Percentiles rank a stretch among this genome's conserved stretches.
Evolutionary conservation across 2,329 filamentous ascomycete genomes (phyloP).

Genomic region (Aspergillus sp.): DNA sequence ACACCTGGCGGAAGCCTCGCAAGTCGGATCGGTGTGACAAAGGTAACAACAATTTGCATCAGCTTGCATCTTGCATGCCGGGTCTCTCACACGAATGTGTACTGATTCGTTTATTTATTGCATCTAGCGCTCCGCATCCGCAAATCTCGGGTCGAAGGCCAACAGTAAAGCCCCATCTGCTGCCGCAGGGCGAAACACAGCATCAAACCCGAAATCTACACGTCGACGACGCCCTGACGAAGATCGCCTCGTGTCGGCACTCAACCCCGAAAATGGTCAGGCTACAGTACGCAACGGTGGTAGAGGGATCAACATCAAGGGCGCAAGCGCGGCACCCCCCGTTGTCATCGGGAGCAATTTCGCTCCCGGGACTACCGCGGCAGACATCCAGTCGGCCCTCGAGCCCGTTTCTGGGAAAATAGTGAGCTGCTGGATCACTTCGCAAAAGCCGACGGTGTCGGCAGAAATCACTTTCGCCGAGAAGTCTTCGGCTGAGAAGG

Average conservation of each 20-base stretch:
- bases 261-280: constrained; percentile 30
- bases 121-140: constrained; percentile 42
- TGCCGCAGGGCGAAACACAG: constrained; percentile 16
- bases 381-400: constrained; percentile 64
- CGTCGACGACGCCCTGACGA: constrained; percentile 36
- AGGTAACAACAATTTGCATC: constrained; percentile 40
- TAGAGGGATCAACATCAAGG: constrained; percentile 55
- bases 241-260: constrained; percentile 31
- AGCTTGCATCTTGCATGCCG: not conserved
- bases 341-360: constrained; percentile 63
- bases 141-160: constrained; percentile 37
- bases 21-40: constrained; percentile 60
- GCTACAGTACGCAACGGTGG: constrained; percentile 32
- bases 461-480: constrained; percentile 61
- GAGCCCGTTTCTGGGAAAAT: constrained; percentile 53
- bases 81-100: not conserved
- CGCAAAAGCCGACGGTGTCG: constrained; percentile 57
- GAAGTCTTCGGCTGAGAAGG: constrained; percentile 56
- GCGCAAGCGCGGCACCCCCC: constrained; percentile 53
- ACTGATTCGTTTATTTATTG: constrained; percentile 3
- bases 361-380: constrained; percentile 64
- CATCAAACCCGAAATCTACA: constrained; percentile 25
- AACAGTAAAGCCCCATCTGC: constrained; percentile 35
- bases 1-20: constrained; percentile 53
- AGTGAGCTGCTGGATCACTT: constrained; percentile 53